phyloP scores from a whole-genome alignment of 352 stramenopile genomes.

The Poterioochromonas sp. region DNA sequence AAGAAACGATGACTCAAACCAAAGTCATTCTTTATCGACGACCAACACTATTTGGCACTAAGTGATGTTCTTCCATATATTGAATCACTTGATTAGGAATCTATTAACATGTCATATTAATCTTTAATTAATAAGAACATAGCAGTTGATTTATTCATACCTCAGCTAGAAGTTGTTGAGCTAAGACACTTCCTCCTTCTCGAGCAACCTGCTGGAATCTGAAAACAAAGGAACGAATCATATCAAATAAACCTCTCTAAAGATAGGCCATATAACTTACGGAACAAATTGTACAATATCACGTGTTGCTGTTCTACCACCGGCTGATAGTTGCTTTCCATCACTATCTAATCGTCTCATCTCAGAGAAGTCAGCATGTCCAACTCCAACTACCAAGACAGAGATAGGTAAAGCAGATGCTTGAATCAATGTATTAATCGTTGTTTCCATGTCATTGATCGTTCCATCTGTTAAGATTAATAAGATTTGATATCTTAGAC shows the following conservation, averaged over 20 bases:
- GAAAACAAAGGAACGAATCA: neutral
- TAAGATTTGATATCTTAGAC: conserved; percentile 56
- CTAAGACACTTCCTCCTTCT: too few relatives aligned
- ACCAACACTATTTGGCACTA: neutral
- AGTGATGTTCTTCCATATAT: neutral
- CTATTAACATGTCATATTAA: neutral
- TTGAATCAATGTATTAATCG: conserved; percentile 49
- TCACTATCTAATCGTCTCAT: conserved; percentile 63
- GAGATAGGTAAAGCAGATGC: conserved; percentile 50
- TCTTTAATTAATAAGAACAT: neutral
- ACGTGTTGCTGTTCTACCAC: conserved; percentile 44
- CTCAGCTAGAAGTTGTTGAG: neutral
- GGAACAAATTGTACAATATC: conserved; percentile 72
- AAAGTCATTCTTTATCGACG: too few relatives aligned
- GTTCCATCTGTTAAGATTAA: conserved; percentile 65
- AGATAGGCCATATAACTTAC: conserved; percentile 43
- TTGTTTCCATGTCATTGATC: conserved; percentile 58
- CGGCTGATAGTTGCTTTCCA: conserved; percentile 41
- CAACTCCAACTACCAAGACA: conserved; percentile 60
- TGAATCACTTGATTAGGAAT: neutral
- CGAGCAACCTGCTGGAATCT: too few relatives aligned
- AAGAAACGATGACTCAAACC: too few relatives aligned
- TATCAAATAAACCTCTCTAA: neutral
- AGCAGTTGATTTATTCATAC: neutral
- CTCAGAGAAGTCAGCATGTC: conserved; percentile 55